Evolutionary conservation across 1,139 yeast species (phyloP), one percentile per base, ranked within the genome.

Genomic region (Geotrichum candidum): DNA sequence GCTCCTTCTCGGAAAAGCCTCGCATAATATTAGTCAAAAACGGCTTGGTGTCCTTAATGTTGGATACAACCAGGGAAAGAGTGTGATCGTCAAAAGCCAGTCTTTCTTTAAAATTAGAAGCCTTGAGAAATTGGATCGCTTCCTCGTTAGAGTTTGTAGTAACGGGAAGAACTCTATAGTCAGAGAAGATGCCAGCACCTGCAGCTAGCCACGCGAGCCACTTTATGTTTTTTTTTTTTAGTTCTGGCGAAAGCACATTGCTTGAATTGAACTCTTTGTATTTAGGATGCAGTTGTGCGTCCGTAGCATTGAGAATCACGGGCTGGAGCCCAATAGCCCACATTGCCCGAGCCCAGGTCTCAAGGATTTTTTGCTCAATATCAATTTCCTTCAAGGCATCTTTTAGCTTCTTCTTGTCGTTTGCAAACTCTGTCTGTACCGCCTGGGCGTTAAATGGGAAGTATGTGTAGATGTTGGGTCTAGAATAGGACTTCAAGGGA

Each of bases 291-390:
- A 61, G 54, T 38, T 56, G 54, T 33, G 70, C 67, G 52, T 71
- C 68, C 7, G 63, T 51, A 6, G 48, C 48, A 18, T 66, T 67
- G 27, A 72, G 65, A 10, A 73, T 70, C 6, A 67, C 66, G 2
- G 76, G 76, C 52, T 69, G 68, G 61, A 73, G 72, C 3, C 76
- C 76, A 7, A 67, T 66, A 3, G 74, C 68, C 70, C 71, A 73
- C 69, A 70, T 68, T 11, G 75, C 73, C 33, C 68, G 65, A 54
- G 69, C 68, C 76, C 76, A 73, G 5, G 69, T 69, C 15, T 67
- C 64, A 4, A 72, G 46, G 10, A 72, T 63, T 4, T 61, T 65
- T 11, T 51, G 58, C 58, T 71, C 73, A 2, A 59, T 57, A 10
- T 62, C 50, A 6, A 57, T 50, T 11, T 59, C 54, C 46, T 62